Base-by-base conservation (phyloP, 495 filamentous ascomycete genomes). In the Aspergillus steynii region DNA sequence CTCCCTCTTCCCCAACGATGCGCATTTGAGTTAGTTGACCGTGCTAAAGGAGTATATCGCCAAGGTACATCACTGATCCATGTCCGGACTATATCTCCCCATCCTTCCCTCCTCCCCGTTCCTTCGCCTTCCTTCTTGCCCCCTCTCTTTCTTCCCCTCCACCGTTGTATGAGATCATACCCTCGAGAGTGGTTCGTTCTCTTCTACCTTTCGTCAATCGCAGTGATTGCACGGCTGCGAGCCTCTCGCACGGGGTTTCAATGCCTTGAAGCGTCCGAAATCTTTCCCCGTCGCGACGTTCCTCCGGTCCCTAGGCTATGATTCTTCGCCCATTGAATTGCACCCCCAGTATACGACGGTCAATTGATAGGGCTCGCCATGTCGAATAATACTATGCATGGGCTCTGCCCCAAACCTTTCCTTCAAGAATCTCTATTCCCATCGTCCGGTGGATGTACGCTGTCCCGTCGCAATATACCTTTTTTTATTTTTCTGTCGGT, bases 321-420 rank as follows among this genome's bases (percentile, higher is more conserved):
- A 62, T 53, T 29, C 37, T 51, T 53, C 55, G 47, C 60, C 28
- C 28, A 26, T 29, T 56, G 50, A 50, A 47, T 54, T 54, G 60
- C 65, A 58, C 52, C 42, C 53, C 26, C 45, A 46, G 29, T 50
- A 56, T 50, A 49, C 58, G 12, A 8, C 27, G 15, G 1, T 14
- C 10, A 10, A 31, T 34, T 27, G 20, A 5, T 42, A 52, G 26
- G 6, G 25, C 20, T 50, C 67, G 73, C 31, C 55, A 79, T 76
- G 73, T 53, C 58, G 48, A 57, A 61, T 46, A 46, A 49, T 26
- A 53, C 58, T 53, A 29, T 75, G 50, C 71, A 74, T 55, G 85
- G 85, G 52, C 63, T 70, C 5, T 94, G 90, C 69, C 83, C 85
- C 27, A 50, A 76, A 42, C 90, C 89, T 6, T 92, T 92, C 67